A percentile compares a stretch with the other conserved stretches of the same genome.
Conservation (phyloP, 805 yeast genomes). For the Myxozyma melibiosi region DNA sequence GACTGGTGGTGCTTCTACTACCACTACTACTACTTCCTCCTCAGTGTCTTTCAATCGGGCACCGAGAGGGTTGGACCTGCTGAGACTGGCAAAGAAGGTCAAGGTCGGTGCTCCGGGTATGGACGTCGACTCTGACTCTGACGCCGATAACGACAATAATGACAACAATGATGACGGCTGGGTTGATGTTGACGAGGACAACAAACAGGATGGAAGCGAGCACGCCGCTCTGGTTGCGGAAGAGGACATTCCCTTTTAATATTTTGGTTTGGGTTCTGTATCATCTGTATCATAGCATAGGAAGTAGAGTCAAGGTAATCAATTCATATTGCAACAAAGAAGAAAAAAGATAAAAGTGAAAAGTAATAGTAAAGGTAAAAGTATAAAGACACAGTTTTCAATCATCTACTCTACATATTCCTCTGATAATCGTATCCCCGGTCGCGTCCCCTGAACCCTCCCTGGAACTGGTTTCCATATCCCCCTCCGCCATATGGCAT, state of each 20-base stretch:
- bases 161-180: slow-evolving; percentile 30
- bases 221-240: too few species aligned
- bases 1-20: not conserved
- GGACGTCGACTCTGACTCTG: slow-evolving; percentile 15
- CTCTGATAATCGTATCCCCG: slow-evolving; percentile 4
- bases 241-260: slow-evolving; percentile 10
- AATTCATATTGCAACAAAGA: not conserved
- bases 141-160: slow-evolving; percentile 4
- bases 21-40: too few species aligned
- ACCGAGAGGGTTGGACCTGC: slow-evolving; percentile 5
- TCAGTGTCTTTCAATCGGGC: too few species aligned
- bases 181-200: slow-evolving; percentile 10
- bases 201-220: not conserved
- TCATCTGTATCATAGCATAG: too few species aligned
- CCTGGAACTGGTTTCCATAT: slow-evolving; percentile 9
- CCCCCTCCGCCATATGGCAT: slow-evolving; percentile 9
- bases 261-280: not conserved
- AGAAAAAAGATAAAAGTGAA: too few species aligned
- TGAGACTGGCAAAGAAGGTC: slow-evolving; percentile 9
- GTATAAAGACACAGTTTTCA: not conserved
- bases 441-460: slow-evolving; percentile 7
- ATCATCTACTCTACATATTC: not conserved
- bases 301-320: not conserved
- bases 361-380: too few species aligned
- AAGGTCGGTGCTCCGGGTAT: slow-evolving; percentile 14